Percentiles rank a stretch among this genome's conserved stretches.
phyloP scores from a whole-genome alignment of 768 basidiomycete species.

The Boletus pseudo-olivaceus region DNA sequence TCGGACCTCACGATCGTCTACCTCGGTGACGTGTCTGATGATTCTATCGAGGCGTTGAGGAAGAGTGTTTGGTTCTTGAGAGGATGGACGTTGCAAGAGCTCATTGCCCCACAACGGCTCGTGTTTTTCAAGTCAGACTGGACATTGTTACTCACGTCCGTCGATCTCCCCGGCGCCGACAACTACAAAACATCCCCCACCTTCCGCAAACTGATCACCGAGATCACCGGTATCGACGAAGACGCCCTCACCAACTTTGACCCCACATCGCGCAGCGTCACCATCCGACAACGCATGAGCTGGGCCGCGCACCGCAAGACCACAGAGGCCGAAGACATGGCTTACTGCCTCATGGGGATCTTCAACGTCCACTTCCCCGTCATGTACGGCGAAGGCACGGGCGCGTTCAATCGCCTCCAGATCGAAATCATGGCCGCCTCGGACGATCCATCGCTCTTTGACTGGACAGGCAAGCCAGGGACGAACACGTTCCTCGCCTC shows the following conservation, averaged over 20 bases:
- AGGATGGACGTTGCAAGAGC: constrained; percentile 27
- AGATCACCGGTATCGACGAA: constrained; percentile 20
- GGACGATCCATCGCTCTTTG: constrained; percentile 23
- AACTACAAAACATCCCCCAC: constrained; percentile 16
- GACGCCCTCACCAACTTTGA: constrained; percentile 16
- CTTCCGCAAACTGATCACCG: constrained; percentile 12
- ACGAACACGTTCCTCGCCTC: constrained; percentile 18
- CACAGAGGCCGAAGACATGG: constrained; percentile 27
- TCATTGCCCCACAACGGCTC: constrained; percentile 24
- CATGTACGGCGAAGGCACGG: constrained; percentile 28
- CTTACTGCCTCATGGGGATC: constrained; percentile 29
- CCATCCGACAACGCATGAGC: constrained; percentile 21
- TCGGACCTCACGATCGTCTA: constrained; percentile 26
- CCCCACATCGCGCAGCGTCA: constrained; percentile 10
- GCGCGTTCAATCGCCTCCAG: constrained; percentile 28
- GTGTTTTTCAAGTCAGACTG: constrained; percentile 25
- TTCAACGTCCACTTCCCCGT: constrained; percentile 27
- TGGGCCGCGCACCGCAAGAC: constrained; percentile 31
- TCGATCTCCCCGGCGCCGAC: constrained; percentile 12
- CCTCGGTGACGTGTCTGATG: constrained; percentile 16
- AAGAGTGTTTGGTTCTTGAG: constrained; percentile 24
- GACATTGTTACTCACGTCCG: constrained; percentile 12
- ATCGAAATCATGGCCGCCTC: constrained; percentile 25
- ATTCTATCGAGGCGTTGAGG: constrained; percentile 13
- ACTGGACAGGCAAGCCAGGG: constrained; percentile 20